Evolutionary conservation across 805 yeast genomes (phyloP), one percentile per base, ranked within the genome.

Genomic region (Lachancea sp.): DNA sequence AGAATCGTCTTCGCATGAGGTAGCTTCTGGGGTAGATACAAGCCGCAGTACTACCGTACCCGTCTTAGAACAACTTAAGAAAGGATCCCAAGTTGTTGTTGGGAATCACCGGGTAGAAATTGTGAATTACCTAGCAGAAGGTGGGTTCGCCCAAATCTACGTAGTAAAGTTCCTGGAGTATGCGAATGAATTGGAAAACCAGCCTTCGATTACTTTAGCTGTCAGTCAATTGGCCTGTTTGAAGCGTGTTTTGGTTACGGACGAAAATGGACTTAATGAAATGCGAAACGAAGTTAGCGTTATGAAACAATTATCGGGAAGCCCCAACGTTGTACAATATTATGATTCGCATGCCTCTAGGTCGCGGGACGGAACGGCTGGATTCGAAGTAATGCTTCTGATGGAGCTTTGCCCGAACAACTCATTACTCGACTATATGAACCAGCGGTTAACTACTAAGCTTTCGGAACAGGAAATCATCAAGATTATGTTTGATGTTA

Each of bases 361-460:
- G 41, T 50, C 54, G 13, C 46, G 40, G 2, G 63, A 64, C 21
- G 64, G 64, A 9, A 48, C 54, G 21, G 60, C 60, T 8, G 77
- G 76, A 1, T 92, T 86, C 60, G 97, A 90, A 63, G 97, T 92
- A 7, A 69, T 90, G 41, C 77, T 90, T 31, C 69, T 90, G 48
- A 92, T 90, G 97, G 98, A 90, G 61, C 75, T 81, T 52, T 90
- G 98, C 59, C 81, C 95, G 8, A 84, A 83, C 58, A 75, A 83
- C 47, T 86, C 95, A 13, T 73, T 95, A 34, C 70, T 90, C 45
- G 96, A 92, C 58, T 89, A 74, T 56, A 89, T 90, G 97, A 92
- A 90, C 63, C 73, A 81, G 15, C 72, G 89, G 39, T 72, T 90
- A 42, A 77, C 83, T 47, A 81, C 86, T 9, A 90, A 89, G 57